Base-by-base conservation (phyloP, 192 early-diverging fungal species). In the Linnemannia schmuckeri region DNA sequence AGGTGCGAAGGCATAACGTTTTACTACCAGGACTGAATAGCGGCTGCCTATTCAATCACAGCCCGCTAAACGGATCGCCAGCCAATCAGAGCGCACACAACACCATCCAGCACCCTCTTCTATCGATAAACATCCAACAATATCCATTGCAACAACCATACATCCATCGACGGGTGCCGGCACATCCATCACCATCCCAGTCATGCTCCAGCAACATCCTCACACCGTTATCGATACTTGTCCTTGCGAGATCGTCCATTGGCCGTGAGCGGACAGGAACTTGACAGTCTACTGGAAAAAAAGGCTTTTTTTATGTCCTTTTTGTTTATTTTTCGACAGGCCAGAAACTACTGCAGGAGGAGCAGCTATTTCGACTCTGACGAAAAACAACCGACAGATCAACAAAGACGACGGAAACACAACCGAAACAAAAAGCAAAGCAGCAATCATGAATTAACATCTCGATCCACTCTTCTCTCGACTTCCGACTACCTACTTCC, bases 11-110 rank as follows among this genome's bases (percentile, higher is more conserved):
- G 52, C 63, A 66, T 75, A 52, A 54, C 41, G 24, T 55, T 69
- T 35, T 70, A 55, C 24, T 38, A 69, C 41, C 15, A 27, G 22
- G n/a, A 57, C 33, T 77, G 81, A 82, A 55, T 77, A 77, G 78
- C 18, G 3, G 27, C 1, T 18, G 55, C 38, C 72, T 66, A 80
- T 74, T 80, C 72, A 49, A 47, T 74, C 33, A 38, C 33, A 74
- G 30, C 27, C 61, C 12, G 46, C 69, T 30, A 6, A 18, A 42
- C 13, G 27, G 72, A 17, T 17, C 7, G n/a, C 30, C 70, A 74
- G 82, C 82, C 82, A 84, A 84, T 84, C 82, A 84, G 49, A 84
- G 61, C 63, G n/a, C 68, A 49, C 27, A 55, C 22, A 72, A 47
- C n/a, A 1, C 17, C 6, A 30, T 27, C 30, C 37, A 27, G 41